phyloP scores from a whole-genome alignment of 495 filamentous ascomycete species.

The Penicillium coffeae region DNA sequence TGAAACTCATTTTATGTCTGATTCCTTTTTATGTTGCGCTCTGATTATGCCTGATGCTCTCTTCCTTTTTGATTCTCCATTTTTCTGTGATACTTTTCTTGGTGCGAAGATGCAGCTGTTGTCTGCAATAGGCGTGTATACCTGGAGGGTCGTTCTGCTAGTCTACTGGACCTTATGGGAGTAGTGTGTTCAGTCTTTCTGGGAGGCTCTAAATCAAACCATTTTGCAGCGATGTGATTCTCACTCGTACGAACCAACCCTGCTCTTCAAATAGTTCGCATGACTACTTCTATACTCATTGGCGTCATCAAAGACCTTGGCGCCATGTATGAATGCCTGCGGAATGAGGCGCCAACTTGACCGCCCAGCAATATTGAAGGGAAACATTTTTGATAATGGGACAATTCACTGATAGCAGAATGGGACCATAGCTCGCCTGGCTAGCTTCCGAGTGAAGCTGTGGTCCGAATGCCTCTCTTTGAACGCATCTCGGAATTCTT shows the following conservation, averaged over 20 bases:
- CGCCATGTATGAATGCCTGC: conserved; percentile 5
- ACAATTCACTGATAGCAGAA: conserved; percentile 2
- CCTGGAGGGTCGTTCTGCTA: conserved; percentile 8
- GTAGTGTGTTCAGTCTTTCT: conserved; percentile 4
- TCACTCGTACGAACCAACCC: no score
- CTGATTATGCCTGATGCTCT: conserved; percentile 25
- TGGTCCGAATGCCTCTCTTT: conserved; percentile 19
- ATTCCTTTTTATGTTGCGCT: conserved; percentile 6
- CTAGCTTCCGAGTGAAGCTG: conserved; percentile 11
- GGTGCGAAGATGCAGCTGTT: conserved; percentile 12
- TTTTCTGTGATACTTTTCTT: background rate
- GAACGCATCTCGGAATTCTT: conserved; percentile 12
- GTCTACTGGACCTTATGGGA: conserved; percentile 1
- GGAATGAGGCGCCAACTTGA: conserved; percentile 10
- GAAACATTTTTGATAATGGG: background rate
- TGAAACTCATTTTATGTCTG: conserved; percentile 19
- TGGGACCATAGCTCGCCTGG: conserved; percentile 8
- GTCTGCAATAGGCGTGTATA: conserved; percentile 11
- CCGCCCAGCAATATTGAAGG: conserved; percentile 25
- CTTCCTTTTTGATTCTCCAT: conserved; percentile 5
- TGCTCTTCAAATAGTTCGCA: no score
- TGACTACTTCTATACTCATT: background rate
- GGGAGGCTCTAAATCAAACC: conserved; percentile 13
- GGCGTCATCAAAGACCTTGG: background rate
- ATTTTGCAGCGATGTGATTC: background rate